phyloP scores from a whole-genome alignment of 2,329 filamentous ascomycete genomes.

The Thelonectria discophora region DNA sequence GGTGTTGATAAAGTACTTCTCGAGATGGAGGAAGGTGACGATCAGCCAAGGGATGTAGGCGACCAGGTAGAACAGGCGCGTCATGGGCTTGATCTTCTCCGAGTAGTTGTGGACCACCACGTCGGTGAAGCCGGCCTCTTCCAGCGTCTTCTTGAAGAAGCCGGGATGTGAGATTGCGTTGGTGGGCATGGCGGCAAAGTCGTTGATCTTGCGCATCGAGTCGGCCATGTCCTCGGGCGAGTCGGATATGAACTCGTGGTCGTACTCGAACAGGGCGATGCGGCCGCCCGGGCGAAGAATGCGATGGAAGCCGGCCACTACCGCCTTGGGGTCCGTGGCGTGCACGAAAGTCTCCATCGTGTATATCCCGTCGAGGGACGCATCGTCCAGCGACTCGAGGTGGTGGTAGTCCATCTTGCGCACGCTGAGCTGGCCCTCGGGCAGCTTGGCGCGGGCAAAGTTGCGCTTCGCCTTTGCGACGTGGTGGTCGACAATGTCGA shows the following conservation, averaged over 20 bases:
- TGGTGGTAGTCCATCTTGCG: slow-evolving; percentile 61
- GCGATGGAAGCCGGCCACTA: slow-evolving; percentile 57
- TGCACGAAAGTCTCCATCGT: slow-evolving; percentile 67
- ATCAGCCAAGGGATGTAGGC: slow-evolving; percentile 58
- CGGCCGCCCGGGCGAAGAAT: slow-evolving; percentile 58
- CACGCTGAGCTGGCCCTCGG: slow-evolving; percentile 49
- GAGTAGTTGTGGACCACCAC: slow-evolving; percentile 55
- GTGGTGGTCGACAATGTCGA: slow-evolving; percentile 61
- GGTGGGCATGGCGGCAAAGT: slow-evolving; percentile 57
- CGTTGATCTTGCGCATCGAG: slow-evolving; percentile 48
- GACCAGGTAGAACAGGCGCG: slow-evolving; percentile 56
- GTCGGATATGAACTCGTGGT: slow-evolving; percentile 47
- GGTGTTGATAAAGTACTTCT: slow-evolving; percentile 56
- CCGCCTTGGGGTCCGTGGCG: slow-evolving; percentile 56
- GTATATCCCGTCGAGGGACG: slow-evolving; percentile 60
- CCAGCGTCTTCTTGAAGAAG: slow-evolving; percentile 51
- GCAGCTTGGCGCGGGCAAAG: slow-evolving; percentile 46
- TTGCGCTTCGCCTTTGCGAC: slow-evolving; percentile 54
- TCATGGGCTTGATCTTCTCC: slow-evolving; percentile 58
- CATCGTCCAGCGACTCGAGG: slow-evolving; percentile 50
- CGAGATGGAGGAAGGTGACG: slow-evolving; percentile 53
- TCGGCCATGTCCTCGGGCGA: slow-evolving; percentile 39
- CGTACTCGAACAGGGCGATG: slow-evolving; percentile 58
- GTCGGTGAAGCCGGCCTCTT: slow-evolving; percentile 56
- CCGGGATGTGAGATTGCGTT: slow-evolving; percentile 51